Evolutionary conservation across 345 rosid species (phyloP), one percentile per base, ranked within the genome.

Genomic region (Hypericum perforatum): DNA sequence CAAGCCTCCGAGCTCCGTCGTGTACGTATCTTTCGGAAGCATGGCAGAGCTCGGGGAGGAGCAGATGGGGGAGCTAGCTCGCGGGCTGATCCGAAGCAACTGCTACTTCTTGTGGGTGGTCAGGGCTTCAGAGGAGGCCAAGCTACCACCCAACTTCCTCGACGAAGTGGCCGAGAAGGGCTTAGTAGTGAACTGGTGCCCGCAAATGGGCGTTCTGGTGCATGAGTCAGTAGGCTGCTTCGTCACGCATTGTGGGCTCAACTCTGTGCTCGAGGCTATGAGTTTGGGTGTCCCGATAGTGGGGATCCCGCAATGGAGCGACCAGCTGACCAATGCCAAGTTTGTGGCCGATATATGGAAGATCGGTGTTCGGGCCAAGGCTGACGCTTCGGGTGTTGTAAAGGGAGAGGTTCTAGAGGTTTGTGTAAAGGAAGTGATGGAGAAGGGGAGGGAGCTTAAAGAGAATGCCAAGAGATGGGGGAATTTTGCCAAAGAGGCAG

Each of bases 1-100:
- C 2, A 81, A 70, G 67, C 63, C 63, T 6, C 52, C 55, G 8
- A 43, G n/a, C 11, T 84, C 83, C 0, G 92, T 84, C 0, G 67
- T 78, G 42, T 78, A 78, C 9, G 68, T 73, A 29, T 76, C 92
- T 50, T 80, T 81, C 32, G 82, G 85, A 22, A 84, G 92, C 58
- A 15, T 81, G 39, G 82, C 77, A 8, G 45, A 45, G 11, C 55
- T 74, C 0, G 74, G 59, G 39, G 69, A 70, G 45, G 71, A 69
- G 9, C 82, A 81, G 55, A 78, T 76, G 81, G 63, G 45, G 49
- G 82, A 84, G 49, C 15, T 84, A 5, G 82, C 81, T 0, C 36
- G 45, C 15, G 85, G 79, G 6, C 63, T 81, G 12, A 81, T 68
- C 53, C 43, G 40, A 39, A 72, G 47, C 37, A 51, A 59, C 6